Base-by-base conservation (phyloP, 257 asterid species). In the Buddleja alternifolia region DNA sequence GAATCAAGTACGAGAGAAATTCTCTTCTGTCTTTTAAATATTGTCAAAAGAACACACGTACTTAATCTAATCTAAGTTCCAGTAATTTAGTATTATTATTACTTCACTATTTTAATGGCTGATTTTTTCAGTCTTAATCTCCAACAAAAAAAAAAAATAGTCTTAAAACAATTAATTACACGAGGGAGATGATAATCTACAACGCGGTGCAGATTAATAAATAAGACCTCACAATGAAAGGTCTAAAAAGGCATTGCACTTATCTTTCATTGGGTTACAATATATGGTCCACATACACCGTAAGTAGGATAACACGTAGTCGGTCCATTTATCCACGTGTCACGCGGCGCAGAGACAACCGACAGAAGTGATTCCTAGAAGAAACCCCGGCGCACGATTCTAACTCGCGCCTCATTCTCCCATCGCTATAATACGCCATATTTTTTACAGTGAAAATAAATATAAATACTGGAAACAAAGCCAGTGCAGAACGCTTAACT, bases 391-490 rank as follows among this genome's bases (percentile, higher is more conserved):
- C 68, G 53, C 10, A 21, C 2, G 61, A 21, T 60, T 71, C 12
- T 75, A 56, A 75, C 60, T 8, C 69, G 2, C 80, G 72, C 72
- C 70, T 14, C 64, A 0, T 29, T 42, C 4, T 7, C 4, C 19
- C 10, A 21, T 24, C 54, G 6, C 76, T 75, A 70, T 15, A 50
- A 20, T 59, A 3, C 77, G 73, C 80, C 63, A 16, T 29, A 11
- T 44, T 2, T 21, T 48, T 19, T 51, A 17, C 57, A 51, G 32
- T 51, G 57, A 19, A 51, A 19, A 7, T 19, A 15, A 46, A 46
- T 46, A 51, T 29, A 29, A 19, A 20, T 19, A 19, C 32, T 11
- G 12, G 2, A 25, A 51, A 51, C 0, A 17, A 17, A 51, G 10
- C 4, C 47, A 51, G 57, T n/a, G n/a, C n/a, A n/a, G 5, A 48